Percentiles rank a stretch among this genome's conserved stretches.
These are phyloP conservation scores for Eucalyptus rudis DNA, from an alignment of 345 rosid species.

Conservation along the genomic window DNA sequence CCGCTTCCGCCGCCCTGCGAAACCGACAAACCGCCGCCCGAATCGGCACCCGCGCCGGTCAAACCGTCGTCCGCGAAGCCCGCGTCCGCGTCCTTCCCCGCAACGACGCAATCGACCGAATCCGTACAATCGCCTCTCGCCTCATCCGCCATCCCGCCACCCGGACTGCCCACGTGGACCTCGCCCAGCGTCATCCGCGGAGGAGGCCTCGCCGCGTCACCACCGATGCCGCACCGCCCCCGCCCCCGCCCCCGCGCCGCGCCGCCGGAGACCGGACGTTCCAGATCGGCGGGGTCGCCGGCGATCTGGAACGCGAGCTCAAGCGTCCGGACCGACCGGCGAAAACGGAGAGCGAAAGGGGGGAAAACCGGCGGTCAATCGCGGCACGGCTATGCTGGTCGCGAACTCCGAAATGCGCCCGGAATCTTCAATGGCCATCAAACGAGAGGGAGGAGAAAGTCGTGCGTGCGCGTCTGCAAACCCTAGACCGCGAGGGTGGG, in stretches of 20 bases:
- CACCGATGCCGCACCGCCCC: not conserved
- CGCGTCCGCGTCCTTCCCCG: not conserved
- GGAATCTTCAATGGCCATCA: not conserved
- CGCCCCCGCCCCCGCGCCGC: not conserved
- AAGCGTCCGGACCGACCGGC: not conserved
- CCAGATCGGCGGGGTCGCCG: not conserved
- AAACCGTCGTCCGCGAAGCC: not conserved
- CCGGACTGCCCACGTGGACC: not conserved
- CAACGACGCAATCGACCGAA: not conserved
- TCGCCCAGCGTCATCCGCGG: not conserved
- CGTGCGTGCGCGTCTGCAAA: not conserved
- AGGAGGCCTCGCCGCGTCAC: not conserved
- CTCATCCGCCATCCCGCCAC: not conserved
- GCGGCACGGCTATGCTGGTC: not conserved
- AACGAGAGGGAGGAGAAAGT: not conserved
- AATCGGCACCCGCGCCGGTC: not conserved
- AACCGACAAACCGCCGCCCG: conserved; percentile 3
- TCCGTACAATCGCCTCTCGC: not conserved
- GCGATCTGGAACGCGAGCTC: not conserved
- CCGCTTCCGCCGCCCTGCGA: not conserved
- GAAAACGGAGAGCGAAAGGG: not conserved
- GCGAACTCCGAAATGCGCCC: not conserved
- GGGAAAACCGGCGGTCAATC: not conserved
- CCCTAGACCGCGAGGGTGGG: not conserved
- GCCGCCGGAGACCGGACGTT: not conserved